Percentiles rank a stretch among this genome's conserved stretches.
phyloP scores from a whole-genome alignment of 371 early-diverging fungal genomes.

The Actinomortierella wolfii region DNA sequence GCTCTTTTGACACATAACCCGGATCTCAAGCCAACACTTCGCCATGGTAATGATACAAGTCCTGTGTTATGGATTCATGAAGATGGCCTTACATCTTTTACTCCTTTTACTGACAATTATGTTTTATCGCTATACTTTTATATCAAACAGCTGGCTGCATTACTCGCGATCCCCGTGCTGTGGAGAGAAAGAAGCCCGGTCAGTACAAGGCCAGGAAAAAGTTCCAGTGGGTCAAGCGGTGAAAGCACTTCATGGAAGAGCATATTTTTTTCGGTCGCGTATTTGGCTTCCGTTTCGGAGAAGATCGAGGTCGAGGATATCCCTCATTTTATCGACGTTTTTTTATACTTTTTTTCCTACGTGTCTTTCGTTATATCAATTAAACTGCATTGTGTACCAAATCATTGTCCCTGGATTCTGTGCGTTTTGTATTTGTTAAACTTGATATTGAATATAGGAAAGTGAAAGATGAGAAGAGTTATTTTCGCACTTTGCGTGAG shows the following conservation, averaged over 20 bases:
- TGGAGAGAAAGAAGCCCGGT: conserved; percentile 98
- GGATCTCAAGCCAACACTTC: conserved; percentile 60
- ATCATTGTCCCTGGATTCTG: too few species aligned
- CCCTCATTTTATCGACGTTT: too few species aligned
- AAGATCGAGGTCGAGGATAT: too few species aligned
- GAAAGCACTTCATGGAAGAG: background rate
- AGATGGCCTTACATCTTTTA: background rate
- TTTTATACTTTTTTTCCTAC: too few species aligned
- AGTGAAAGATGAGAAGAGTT: too few species aligned
- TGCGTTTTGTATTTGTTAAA: too few species aligned
- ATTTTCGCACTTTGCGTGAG: too few species aligned
- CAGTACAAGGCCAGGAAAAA: conserved; percentile 94
- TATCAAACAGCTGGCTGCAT: conserved; percentile 69
- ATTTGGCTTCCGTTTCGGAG: too few species aligned
- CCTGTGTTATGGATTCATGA: conserved; percentile 1
- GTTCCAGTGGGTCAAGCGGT: conserved; percentile 82
- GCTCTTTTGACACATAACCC: conserved; percentile 78
- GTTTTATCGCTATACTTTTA: background rate
- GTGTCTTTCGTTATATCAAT: too few species aligned
- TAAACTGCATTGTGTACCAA: too few species aligned
- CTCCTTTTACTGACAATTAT: background rate
- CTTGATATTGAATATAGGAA: too few species aligned
- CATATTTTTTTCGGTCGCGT: too few species aligned
- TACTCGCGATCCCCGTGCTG: conserved; percentile 83
- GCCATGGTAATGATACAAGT: conserved; percentile 62